Evolutionary conservation across 2,329 filamentous ascomycete genomes (phyloP).

Genomic region (Nemania sp.): DNA sequence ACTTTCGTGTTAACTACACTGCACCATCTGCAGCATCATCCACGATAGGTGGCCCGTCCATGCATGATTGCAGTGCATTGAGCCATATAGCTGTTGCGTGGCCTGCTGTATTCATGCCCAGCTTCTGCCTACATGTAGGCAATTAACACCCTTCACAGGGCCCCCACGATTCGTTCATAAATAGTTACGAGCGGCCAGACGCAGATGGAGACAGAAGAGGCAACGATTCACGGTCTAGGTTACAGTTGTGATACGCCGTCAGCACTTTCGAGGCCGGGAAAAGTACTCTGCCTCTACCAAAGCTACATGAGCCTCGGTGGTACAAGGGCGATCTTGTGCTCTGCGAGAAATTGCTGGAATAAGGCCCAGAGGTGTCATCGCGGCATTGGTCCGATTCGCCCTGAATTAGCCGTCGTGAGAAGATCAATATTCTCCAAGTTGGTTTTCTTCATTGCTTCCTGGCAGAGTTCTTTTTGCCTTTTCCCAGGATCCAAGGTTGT

Average conservation of each 20-base stretch:
- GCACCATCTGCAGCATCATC: conserved; percentile 12
- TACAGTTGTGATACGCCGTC: conserved; percentile 10
- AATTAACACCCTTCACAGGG: neutral
- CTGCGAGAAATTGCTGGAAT: neutral
- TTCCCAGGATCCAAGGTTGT: too few relatives aligned
- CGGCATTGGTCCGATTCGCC: conserved; percentile 6
- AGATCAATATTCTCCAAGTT: neutral
- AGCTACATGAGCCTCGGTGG: too few relatives aligned
- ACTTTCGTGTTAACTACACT: too few relatives aligned
- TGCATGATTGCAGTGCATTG: conserved; percentile 10
- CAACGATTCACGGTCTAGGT: conserved; percentile 19
- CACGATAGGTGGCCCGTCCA: conserved; percentile 10
- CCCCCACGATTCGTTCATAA: conserved; percentile 18
- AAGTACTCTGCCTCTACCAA: too few relatives aligned
- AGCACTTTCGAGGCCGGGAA: neutral
- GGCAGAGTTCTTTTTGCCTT: conserved; percentile 6
- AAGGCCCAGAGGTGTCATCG: conserved; percentile 12
- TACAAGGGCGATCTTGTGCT: neutral
- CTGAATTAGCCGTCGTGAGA: neutral
- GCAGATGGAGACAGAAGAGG: conserved; percentile 18
- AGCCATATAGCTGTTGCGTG: conserved; percentile 1
- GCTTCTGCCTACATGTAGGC: too few relatives aligned
- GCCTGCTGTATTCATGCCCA: conserved; percentile 13
- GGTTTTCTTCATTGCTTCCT: neutral
- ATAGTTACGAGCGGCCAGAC: conserved; percentile 8